phyloP scores from a whole-genome alignment of 1,284 basidiomycete genomes.

The Cryptococcus floricola region DNA sequence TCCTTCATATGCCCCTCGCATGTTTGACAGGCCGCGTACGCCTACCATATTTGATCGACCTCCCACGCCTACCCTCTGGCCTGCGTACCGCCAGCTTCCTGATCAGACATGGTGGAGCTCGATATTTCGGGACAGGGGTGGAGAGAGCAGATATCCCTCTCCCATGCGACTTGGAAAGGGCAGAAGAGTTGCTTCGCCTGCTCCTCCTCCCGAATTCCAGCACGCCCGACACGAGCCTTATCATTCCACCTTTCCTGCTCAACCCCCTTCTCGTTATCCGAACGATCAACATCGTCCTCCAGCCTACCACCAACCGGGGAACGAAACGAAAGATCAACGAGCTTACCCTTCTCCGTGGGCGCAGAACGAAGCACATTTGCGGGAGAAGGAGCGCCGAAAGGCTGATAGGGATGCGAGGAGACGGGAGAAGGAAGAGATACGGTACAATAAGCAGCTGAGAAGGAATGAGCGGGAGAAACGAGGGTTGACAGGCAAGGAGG shows the following conservation, averaged over 20 bases:
- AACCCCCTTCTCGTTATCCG: neutral
- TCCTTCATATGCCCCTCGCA: neutral
- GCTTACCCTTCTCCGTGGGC: neutral
- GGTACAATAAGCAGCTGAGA: constrained; percentile 2
- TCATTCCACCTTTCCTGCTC: neutral
- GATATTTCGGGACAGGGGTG: constrained; percentile 1
- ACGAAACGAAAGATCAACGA: neutral
- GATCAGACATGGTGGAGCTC: constrained; percentile 5
- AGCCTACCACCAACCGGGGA: neutral
- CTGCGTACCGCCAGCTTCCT: neutral
- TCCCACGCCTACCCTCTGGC: neutral
- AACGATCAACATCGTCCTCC: neutral
- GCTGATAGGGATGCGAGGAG: neutral
- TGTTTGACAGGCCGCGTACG: neutral
- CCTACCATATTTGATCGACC: no score
- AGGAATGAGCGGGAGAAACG: constrained; percentile 3
- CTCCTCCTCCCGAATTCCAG: no score
- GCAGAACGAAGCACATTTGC: neutral
- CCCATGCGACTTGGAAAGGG: neutral
- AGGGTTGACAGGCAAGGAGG: neutral
- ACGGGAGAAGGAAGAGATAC: constrained; percentile 9
- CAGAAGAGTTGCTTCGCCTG: neutral
- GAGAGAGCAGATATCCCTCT: neutral
- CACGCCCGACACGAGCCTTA: neutral
- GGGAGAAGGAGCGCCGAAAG: neutral